Base-by-base conservation (phyloP, 164 flowering plant genomes). In the Annona cherimola region DNA sequence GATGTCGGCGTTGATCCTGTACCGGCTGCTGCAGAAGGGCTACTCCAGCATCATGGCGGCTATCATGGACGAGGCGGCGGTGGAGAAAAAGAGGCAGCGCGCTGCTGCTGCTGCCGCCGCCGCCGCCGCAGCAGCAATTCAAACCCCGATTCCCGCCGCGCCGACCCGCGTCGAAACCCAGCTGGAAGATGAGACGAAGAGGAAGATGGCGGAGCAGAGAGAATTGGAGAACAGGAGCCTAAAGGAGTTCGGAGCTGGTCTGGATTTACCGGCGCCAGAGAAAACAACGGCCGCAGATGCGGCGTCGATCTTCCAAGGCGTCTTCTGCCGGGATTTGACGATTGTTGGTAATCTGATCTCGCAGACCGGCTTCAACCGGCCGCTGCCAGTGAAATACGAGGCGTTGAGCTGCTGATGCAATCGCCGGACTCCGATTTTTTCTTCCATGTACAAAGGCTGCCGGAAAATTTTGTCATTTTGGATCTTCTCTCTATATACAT, bases 261-360 rank as follows among this genome's bases (percentile, higher is more conserved):
- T 63, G 12, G 77, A 74, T 14, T 39, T 62, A 42, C 54, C 63
- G 9, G 80, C 74, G 35, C 55, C 64, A 44, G 71, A 71, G 20
- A 18, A 42, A 2, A 16, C 77, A 1, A n/a, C 75, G 18, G 66
- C 68, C 3, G 44, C 71, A 46, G 45, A 76, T 2, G 75, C 75
- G n/a, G 63, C 83, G 1, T 73, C 90, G 2, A 86, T 75, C 19
- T 92, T 80, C 71, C 96, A 88, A 78, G 98, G 97, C 2, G 93
- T 85, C 59, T 96, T 96, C 66, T 93, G 99, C 80, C 71, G 99
- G 43, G 99, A 96, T 57, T 75, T 96, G 69, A 87, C 91, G 1
- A 89, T 71, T 0, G 97, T 93, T 26, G 91, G 93, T 35, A 84
- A 79, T 76, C 71, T 96, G 83, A 78, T 96, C 7, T 84, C 99